Conservation (phyloP, 1,139 yeast species). For the Yarrowia galli region DNA sequence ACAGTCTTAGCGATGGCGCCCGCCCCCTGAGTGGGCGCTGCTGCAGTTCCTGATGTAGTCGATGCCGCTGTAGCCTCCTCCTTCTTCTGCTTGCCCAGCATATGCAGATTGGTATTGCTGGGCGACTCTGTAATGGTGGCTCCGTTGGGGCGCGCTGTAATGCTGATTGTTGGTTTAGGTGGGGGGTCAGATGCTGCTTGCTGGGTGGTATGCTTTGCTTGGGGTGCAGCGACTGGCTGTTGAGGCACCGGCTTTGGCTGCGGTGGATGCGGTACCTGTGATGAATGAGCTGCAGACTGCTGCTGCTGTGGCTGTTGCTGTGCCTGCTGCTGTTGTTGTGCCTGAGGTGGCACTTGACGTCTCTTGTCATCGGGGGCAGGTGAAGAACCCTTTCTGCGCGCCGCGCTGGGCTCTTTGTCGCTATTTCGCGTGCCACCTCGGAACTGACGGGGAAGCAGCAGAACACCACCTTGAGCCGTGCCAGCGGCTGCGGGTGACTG, state of each 20-base stretch:
- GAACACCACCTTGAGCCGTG: constrained; percentile 46
- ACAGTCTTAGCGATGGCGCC: background rate
- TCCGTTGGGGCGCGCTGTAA: constrained; percentile 36
- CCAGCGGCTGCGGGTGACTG: constrained; percentile 39
- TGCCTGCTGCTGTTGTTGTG: background rate
- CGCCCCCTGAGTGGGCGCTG: background rate
- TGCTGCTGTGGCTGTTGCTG: constrained; percentile 10
- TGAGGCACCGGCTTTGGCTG: background rate
- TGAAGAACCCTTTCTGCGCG: constrained; percentile 30
- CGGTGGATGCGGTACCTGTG: background rate
- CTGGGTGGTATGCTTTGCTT: background rate
- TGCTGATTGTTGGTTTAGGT: constrained; percentile 32
- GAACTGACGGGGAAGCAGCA: constrained; percentile 48
- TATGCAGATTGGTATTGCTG: constrained; percentile 26
- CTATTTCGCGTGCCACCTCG: constrained; percentile 39
- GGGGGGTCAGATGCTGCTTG: constrained; percentile 4
- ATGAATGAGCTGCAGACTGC: background rate
- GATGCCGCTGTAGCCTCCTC: constrained; percentile 10
- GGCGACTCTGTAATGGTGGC: constrained; percentile 37
- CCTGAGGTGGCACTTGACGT: background rate
- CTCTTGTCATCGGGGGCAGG: constrained; percentile 31
- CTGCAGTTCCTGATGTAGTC: background rate
- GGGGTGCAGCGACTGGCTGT: background rate
- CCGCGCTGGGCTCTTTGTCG: constrained; percentile 26
- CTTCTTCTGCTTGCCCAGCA: constrained; percentile 31